phyloP scores from a whole-genome alignment of 2,329 filamentous ascomycete genomes.

The Didymella pomorum region DNA sequence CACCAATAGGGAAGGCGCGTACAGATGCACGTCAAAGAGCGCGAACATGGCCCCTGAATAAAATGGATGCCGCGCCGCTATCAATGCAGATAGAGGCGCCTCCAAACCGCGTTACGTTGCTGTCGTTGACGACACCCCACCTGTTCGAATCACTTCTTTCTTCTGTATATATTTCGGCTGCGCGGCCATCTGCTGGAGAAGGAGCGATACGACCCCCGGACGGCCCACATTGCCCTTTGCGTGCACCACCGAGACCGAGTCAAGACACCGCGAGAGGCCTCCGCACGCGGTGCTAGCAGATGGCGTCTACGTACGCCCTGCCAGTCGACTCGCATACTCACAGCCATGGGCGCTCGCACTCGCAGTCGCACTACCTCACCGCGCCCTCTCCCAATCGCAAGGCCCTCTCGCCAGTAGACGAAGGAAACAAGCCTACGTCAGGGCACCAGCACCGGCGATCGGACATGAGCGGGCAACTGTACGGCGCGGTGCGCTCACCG shows the following conservation, averaged over 20 bases:
- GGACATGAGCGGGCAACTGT: conserved; percentile 47
- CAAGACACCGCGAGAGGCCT: conserved; percentile 30
- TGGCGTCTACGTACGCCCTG: conserved; percentile 58
- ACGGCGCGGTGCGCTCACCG: conserved; percentile 41
- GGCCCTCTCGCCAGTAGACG: conserved; percentile 35
- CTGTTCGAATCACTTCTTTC: conserved; percentile 17
- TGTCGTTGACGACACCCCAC: conserved; percentile 15
- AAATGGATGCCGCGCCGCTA: conserved; percentile 22
- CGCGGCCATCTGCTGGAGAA: conserved; percentile 2
- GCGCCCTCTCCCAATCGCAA: conserved; percentile 37
- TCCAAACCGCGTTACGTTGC: conserved; percentile 22
- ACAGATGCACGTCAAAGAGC: conserved; percentile 19
- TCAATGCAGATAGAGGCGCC: conserved; percentile 30
- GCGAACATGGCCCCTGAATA: conserved; percentile 22
- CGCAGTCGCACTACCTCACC: conserved; percentile 38
- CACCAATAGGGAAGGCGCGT: conserved; percentile 24
- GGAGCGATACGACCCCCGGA: conserved; percentile 15
- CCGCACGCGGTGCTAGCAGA: conserved; percentile 35
- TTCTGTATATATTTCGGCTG: conserved; percentile 7
- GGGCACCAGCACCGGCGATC: conserved; percentile 44
- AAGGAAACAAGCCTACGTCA: conserved; percentile 22
- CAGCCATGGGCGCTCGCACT: conserved; percentile 51
- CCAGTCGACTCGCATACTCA: conserved; percentile 48
- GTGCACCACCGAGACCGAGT: conserved; percentile 25
- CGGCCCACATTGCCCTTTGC: conserved; percentile 23